Evolutionary conservation across 495 filamentous ascomycete species (phyloP).

Genomic region (Penicillium canescens): DNA sequence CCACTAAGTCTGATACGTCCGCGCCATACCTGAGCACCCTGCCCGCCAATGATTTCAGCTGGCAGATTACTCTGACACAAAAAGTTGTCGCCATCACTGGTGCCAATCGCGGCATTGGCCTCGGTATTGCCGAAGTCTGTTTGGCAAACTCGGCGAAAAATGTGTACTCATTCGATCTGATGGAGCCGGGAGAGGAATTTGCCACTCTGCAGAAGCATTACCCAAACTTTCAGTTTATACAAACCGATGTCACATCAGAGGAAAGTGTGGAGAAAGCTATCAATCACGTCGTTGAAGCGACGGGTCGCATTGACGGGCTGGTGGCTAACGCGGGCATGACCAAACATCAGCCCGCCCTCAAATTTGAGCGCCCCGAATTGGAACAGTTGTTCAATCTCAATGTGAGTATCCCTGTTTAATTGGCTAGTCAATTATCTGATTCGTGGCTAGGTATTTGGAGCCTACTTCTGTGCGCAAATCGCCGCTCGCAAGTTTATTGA

Average conservation of each 20-base stretch:
- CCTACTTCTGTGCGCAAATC: constrained; percentile 37
- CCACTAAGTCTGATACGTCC: constrained; percentile 5
- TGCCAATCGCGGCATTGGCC: constrained; percentile 40
- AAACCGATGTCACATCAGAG: constrained; percentile 42
- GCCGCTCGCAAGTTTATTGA: constrained; percentile 41
- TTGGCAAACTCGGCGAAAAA: constrained; percentile 37
- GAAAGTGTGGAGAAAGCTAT: constrained; percentile 39
- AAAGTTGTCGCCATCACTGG: constrained; percentile 39
- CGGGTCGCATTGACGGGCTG: constrained; percentile 35
- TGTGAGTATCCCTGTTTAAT: constrained; percentile 15
- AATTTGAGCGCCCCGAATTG: constrained; percentile 38
- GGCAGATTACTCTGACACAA: constrained; percentile 28
- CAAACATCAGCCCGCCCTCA: constrained; percentile 45
- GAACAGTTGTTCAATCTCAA: constrained; percentile 46
- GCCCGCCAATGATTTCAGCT: constrained; percentile 23
- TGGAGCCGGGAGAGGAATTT: constrained; percentile 43
- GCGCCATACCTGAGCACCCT: constrained; percentile 23
- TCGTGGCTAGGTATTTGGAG: constrained; percentile 31
- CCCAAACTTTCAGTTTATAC: constrained; percentile 37
- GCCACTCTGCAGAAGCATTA: constrained; percentile 29
- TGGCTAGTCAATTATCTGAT: not conserved
- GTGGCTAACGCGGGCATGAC: constrained; percentile 47
- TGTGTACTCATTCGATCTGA: constrained; percentile 44
- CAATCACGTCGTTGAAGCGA: constrained; percentile 34
- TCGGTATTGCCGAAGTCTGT: constrained; percentile 42